Evolutionary conservation across 495 filamentous ascomycete species (phyloP), one percentile per base, ranked within the genome.

Genomic region (Hypoxylon fuscum): DNA sequence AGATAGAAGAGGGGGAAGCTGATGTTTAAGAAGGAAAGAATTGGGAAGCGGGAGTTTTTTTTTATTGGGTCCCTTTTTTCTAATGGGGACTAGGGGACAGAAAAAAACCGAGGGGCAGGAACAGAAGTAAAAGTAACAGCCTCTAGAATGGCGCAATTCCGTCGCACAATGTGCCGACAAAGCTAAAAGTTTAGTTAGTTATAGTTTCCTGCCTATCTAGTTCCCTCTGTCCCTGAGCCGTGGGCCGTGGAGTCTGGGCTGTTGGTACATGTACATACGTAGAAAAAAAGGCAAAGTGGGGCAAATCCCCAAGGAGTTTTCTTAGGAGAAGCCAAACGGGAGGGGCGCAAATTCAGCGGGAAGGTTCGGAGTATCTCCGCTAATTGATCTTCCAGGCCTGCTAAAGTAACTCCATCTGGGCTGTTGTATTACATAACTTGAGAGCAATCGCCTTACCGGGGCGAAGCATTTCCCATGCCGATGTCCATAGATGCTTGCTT

Each of bases 41-140:
- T 45, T 31, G 49, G 61, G 59, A 66, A 49, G 68, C 41, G 57
- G 57, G 58, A 63, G 62, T 45, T 49, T 69, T 72, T 69, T 55
- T 42, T 48, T 57, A 37, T 53, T 22, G 45, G 25, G 25, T 3
- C 25, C 25, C 3, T 20, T 17, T 66, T 66, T 58, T 55, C 20
- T 42, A 52, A 34, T 55, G 62, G 55, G 4, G 22, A 45, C 35
- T 22, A 51, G 44, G 52, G 22, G 53, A 25, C 25, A 53, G 42
- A 43, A 35, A 53, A 45, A 55, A 51, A 40, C 59, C 52, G 61
- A 55, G 62, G 62, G 65, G 62, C 48, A 62, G 65, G 57, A 50
- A 53, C 20, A 46, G 18, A 40, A 23, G 22, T 27, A 31, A 38
- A 46, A 44, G 40, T 25, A 50, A 53, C 35, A 55, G 14, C n/a